Evolutionary conservation across 257 asterid species (phyloP).

Genomic region (Gardenia jasminoides): DNA sequence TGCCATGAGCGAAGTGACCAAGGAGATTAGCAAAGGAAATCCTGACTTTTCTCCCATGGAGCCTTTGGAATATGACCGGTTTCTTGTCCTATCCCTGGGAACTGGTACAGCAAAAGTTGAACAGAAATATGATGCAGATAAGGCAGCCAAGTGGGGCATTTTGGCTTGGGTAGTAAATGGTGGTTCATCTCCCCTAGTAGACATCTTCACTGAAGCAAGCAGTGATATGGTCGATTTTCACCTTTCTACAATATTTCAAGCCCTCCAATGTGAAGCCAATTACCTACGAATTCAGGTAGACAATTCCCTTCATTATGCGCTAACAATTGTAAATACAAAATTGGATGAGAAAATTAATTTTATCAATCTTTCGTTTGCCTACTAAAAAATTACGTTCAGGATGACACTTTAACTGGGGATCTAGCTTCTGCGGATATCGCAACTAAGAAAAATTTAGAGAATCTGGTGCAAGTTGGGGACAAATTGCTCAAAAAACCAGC

Average conservation of each 20-base stretch:
- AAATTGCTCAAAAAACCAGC: conserved; percentile 31
- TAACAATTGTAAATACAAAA: not conserved
- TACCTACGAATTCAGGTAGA: conserved; percentile 27
- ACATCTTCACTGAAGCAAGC: conserved; percentile 39
- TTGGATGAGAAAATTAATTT: not conserved
- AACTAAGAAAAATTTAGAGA: conserved; percentile 22
- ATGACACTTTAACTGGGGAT: conserved; percentile 25
- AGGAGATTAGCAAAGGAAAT: conserved; percentile 22
- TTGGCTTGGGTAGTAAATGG: conserved; percentile 37
- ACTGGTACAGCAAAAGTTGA: conserved; percentile 16
- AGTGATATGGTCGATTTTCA: conserved; percentile 51
- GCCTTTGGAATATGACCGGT: conserved; percentile 35
- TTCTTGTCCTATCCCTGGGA: conserved; percentile 21
- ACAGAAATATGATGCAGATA: conserved; percentile 13
- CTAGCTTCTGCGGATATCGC: conserved; percentile 28
- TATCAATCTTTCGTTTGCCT: not conserved
- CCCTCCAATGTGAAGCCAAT: conserved; percentile 17
- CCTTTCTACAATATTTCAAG: conserved; percentile 34
- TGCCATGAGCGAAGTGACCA: conserved; percentile 36
- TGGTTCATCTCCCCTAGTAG: conserved; percentile 38
- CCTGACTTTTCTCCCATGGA: conserved; percentile 25
- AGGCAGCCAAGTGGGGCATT: conserved; percentile 18
- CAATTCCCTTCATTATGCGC: not conserved
- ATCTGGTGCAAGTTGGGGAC: conserved; percentile 30
- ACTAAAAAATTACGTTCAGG: not conserved